phyloP scores from a whole-genome alignment of 495 filamentous ascomycete genomes.

The Daldinia caldariorum region DNA sequence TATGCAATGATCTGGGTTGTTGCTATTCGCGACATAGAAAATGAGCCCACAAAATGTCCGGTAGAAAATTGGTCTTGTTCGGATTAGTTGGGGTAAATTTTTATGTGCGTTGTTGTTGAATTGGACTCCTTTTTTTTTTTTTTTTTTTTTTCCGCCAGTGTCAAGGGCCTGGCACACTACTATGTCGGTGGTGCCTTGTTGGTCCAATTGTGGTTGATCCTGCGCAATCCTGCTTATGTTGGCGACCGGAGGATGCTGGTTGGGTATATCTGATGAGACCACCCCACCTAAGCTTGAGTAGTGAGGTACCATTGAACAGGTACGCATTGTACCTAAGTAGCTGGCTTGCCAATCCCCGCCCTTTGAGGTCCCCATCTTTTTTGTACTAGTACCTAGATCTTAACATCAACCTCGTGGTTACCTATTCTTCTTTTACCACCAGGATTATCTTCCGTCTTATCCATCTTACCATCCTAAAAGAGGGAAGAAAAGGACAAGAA shows the following conservation, averaged over 20 bases:
- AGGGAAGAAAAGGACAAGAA: background rate
- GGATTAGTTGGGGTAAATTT: slow-evolving; percentile 47
- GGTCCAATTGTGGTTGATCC: slow-evolving; percentile 34
- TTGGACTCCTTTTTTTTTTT: slow-evolving; percentile 24
- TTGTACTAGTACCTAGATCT: slow-evolving; percentile 36
- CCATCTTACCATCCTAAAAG: slow-evolving; percentile 33
- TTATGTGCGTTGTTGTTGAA: slow-evolving; percentile 32
- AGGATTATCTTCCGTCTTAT: slow-evolving; percentile 18
- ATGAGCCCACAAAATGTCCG: slow-evolving; percentile 36
- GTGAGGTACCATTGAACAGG: slow-evolving; percentile 7
- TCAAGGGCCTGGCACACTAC: slow-evolving; percentile 24
- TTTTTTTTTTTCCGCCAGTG: slow-evolving; percentile 10
- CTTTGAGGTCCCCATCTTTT: slow-evolving; percentile 12
- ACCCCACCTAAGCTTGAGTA: slow-evolving; percentile 34
- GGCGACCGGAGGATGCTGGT: slow-evolving; percentile 31
- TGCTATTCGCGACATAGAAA: slow-evolving; percentile 31
- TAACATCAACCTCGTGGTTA: slow-evolving; percentile 28
- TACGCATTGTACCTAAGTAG: too few relatives aligned
- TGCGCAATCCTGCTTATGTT: slow-evolving; percentile 42
- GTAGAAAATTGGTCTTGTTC: slow-evolving; percentile 19
- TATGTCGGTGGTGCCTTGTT: slow-evolving; percentile 31
- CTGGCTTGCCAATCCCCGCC: slow-evolving; percentile 27
- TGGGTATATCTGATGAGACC: slow-evolving; percentile 25
- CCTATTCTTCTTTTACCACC: background rate
- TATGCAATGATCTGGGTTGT: slow-evolving; percentile 19